These are phyloP conservation scores for Madurella mycetomatis DNA, from an alignment of 2,329 filamentous ascomycete species.

Conservation along the genomic window DNA sequence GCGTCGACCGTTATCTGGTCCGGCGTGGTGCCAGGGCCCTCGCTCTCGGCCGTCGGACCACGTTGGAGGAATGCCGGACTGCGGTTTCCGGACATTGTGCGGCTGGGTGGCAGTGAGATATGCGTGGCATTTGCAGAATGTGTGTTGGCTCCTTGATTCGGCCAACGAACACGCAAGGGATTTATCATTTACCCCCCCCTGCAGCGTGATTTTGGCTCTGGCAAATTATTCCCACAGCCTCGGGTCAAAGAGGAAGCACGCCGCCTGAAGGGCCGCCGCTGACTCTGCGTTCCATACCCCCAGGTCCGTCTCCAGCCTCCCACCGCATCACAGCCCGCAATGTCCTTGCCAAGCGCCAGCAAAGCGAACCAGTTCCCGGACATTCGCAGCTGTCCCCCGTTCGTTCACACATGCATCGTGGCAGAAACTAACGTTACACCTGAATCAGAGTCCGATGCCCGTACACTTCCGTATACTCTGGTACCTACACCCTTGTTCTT, in stretches of 20 bases:
- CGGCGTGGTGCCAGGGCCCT: constrained; percentile 5
- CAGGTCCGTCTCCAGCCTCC: too few species aligned
- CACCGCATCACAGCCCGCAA: too few species aligned
- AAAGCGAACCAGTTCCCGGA: neutral
- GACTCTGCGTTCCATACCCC: too few species aligned
- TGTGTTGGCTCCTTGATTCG: too few species aligned
- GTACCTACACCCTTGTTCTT: too few species aligned
- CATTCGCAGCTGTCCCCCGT: neutral
- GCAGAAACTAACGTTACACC: neutral
- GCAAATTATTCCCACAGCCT: too few species aligned
- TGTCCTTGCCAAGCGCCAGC: too few species aligned
- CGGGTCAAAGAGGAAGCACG: too few species aligned
- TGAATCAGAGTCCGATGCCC: neutral
- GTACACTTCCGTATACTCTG: neutral
- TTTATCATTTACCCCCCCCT: too few species aligned
- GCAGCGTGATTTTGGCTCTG: too few species aligned
- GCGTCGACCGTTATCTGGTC: neutral
- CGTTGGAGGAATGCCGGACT: constrained; percentile 28
- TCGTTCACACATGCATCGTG: neutral
- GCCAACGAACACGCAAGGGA: too few species aligned
- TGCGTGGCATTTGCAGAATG: neutral
- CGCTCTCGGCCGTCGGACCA: constrained; percentile 25
- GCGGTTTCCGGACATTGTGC: constrained; percentile 22
- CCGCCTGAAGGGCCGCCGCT: too few species aligned
- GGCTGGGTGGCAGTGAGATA: neutral